phyloP scores from a whole-genome alignment of 1,284 basidiomycete species.

The Exobasidium rhododendri region DNA sequence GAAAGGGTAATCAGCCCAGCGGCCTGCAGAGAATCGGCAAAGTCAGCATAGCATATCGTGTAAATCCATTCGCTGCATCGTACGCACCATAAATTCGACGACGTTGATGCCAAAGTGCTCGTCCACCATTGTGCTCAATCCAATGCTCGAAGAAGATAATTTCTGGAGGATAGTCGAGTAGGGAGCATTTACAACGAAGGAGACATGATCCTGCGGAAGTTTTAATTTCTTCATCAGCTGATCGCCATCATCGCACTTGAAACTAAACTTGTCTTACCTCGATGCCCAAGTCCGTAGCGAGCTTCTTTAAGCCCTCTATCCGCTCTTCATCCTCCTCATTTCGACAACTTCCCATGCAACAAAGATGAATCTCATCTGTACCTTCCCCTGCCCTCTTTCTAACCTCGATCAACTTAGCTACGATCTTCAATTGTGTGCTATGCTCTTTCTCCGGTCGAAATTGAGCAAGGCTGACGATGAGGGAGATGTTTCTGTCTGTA shows the following conservation, averaged over 20 bases:
- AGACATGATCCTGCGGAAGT: conserved; percentile 60
- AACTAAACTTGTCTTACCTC: conserved; percentile 62
- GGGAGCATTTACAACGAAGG: conserved; percentile 79
- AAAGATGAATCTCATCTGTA: conserved; percentile 28
- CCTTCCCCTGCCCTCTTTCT: neutral
- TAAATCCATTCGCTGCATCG: neutral
- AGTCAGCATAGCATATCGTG: neutral
- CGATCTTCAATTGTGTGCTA: conserved; percentile 70
- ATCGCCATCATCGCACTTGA: no score
- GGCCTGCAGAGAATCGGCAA: conserved; percentile 51
- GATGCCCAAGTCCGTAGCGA: conserved; percentile 67
- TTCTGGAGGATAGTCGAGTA: conserved; percentile 69
- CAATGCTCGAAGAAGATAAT: conserved; percentile 73
- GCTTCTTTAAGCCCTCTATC: conserved; percentile 63
- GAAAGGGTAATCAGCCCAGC: conserved; percentile 88
- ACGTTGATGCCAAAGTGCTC: conserved; percentile 99
- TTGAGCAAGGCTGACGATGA: conserved; percentile 66
- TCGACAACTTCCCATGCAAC: conserved; percentile 79
- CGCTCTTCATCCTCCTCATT: conserved; percentile 72
- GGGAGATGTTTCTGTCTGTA: conserved; percentile 45
- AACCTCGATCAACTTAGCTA: conserved; percentile 63
- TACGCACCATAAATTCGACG: conserved; percentile 83
- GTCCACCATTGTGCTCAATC: conserved; percentile 94
- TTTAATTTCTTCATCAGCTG: conserved; percentile 55
- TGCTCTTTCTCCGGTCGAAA: conserved; percentile 87